phyloP scores from a whole-genome alignment of 2,329 filamentous ascomycete genomes.

The Clarireedia hainanense region DNA sequence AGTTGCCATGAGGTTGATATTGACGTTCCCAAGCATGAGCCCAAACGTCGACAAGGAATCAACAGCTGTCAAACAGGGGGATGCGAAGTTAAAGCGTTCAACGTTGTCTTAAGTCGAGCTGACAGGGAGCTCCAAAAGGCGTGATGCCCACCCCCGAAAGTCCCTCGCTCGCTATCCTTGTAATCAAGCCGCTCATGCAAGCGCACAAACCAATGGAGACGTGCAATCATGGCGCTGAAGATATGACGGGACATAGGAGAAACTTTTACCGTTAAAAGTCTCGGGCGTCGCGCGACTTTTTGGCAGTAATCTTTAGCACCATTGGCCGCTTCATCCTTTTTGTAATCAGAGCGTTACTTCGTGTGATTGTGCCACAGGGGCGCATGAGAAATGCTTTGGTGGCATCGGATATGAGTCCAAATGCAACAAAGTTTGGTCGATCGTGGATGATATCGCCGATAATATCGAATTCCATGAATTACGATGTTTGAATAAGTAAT shows the following conservation, averaged over 20 bases:
- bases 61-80: slow-evolving; percentile 19
- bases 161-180: slow-evolving; percentile 8
- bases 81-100: slow-evolving; percentile 7
- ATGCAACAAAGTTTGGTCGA: not conserved
- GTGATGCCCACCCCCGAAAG: not conserved
- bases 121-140: not conserved
- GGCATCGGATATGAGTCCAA: slow-evolving; percentile 4
- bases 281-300: slow-evolving; percentile 7
- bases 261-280: slow-evolving; percentile 15
- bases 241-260: slow-evolving; percentile 6
- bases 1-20: slow-evolving; percentile 19
- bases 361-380: slow-evolving; percentile 10
- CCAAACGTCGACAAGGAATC: slow-evolving; percentile 7
- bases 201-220: slow-evolving; percentile 11
- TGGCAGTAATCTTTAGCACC: not conserved
- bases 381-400: slow-evolving; percentile 7
- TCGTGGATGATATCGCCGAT: not conserved
- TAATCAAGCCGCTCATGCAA: slow-evolving; percentile 9
- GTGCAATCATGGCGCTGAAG: not conserved
- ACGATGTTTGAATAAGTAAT: no score
- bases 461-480: not conserved
- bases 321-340: slow-evolving; percentile 8
- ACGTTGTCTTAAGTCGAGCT: slow-evolving; percentile 3
- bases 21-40: slow-evolving; percentile 18
- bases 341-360: slow-evolving; percentile 4